Percentiles rank a stretch among this genome's conserved stretches.
Evolutionary conservation across 495 filamentous ascomycete genomes (phyloP).

Genomic region (Penicillium paradoxum): DNA sequence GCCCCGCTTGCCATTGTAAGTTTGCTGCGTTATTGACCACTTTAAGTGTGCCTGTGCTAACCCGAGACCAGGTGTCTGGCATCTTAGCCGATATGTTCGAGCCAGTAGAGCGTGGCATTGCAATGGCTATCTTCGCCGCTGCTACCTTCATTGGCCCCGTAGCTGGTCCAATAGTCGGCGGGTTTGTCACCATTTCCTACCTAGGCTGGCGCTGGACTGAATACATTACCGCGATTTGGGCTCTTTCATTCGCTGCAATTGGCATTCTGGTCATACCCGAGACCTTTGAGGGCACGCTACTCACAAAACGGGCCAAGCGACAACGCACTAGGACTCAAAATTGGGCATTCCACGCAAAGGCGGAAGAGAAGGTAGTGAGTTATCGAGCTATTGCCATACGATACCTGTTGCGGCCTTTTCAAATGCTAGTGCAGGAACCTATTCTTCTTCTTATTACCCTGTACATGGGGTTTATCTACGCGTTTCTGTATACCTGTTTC

Average conservation of each 20-base stretch:
- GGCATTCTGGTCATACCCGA: constrained; percentile 46
- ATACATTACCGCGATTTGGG: constrained; percentile 54
- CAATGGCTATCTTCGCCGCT: constrained; percentile 49
- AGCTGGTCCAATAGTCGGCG: constrained; percentile 51
- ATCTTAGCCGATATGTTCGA: constrained; percentile 53
- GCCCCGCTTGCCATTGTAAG: constrained; percentile 52
- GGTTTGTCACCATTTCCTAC: constrained; percentile 44
- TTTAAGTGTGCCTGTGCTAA: neutral
- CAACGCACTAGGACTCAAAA: constrained; percentile 53
- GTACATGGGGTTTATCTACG: constrained; percentile 37
- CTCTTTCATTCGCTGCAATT: constrained; percentile 35
- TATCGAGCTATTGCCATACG: constrained; percentile 33
- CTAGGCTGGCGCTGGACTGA: constrained; percentile 57
- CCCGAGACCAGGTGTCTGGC: constrained; percentile 33
- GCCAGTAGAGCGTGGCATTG: constrained; percentile 50
- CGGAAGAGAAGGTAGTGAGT: constrained; percentile 17
- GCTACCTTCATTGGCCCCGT: constrained; percentile 52
- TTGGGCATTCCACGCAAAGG: constrained; percentile 43
- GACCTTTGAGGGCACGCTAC: constrained; percentile 48
- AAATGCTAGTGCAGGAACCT: constrained; percentile 34
- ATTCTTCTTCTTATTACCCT: constrained; percentile 35
- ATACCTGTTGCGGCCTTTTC: constrained; percentile 29
- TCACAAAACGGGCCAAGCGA: constrained; percentile 43
- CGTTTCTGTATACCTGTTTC: constrained; percentile 42
- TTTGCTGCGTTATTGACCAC: neutral